These are phyloP conservation scores for Danielia reshetovae DNA, from an alignment of 805 yeast species.

Conservation along the genomic window DNA sequence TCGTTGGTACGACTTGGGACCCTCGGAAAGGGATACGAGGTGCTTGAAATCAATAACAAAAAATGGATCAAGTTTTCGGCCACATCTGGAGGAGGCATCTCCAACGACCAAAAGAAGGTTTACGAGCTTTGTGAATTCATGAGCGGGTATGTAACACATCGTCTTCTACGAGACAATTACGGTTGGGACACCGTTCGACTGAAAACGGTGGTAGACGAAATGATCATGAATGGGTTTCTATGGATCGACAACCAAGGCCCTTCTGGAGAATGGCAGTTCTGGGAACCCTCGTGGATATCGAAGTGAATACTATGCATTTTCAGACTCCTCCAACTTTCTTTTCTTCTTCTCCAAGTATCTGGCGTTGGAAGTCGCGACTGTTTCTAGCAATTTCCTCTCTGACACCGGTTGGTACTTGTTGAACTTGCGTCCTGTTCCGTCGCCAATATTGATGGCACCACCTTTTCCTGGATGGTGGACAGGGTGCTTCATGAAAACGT, in stretches of 20 bases:
- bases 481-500: constrained; percentile 13
- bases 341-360: constrained; percentile 49
- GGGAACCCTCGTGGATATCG: constrained; percentile 75
- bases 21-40: constrained; percentile 69
- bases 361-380: constrained; percentile 67
- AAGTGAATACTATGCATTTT: constrained; percentile 3
- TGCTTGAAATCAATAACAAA: constrained; percentile 48
- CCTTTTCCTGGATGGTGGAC: constrained; percentile 10
- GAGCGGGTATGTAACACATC: constrained; percentile 66
- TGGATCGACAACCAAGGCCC: constrained; percentile 71
- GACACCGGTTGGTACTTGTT: constrained; percentile 54
- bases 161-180: constrained; percentile 67
- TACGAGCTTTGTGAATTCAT: constrained; percentile 72
- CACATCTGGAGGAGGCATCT: constrained; percentile 24
- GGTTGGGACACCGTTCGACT: constrained; percentile 68
- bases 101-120: constrained; percentile 63
- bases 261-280: constrained; percentile 45
- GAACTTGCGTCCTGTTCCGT: constrained; percentile 66
- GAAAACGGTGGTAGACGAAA: constrained; percentile 62
- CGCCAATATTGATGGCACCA: constrained; percentile 60
- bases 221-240: constrained; percentile 76
- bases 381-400: constrained; percentile 54
- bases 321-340: constrained; percentile 5
- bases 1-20: constrained; percentile 50
- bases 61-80: constrained; percentile 45